phyloP scores from a whole-genome alignment of 1,284 basidiomycete genomes.

The Cryptococcus sp. region DNA sequence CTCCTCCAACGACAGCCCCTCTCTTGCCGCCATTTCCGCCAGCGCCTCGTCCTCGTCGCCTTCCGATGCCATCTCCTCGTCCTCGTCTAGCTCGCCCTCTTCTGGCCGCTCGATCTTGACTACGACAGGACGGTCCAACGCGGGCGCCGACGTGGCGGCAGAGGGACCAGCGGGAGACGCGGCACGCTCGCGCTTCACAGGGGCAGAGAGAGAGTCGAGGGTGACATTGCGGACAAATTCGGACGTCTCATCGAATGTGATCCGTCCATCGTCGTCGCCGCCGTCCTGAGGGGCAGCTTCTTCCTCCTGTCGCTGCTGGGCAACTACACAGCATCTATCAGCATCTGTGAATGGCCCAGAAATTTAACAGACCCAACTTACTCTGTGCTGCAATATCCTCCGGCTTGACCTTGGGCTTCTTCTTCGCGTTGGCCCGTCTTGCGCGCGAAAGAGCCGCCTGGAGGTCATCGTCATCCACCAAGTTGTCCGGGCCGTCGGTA shows the following conservation, averaged over 20 bases:
- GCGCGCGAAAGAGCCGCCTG: slow-evolving; percentile 87
- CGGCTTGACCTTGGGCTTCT: slow-evolving; percentile 70
- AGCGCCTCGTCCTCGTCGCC: slow-evolving; percentile 64
- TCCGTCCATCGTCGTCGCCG: slow-evolving; percentile 59
- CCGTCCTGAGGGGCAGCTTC: slow-evolving; percentile 58
- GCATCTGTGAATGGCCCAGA: background rate
- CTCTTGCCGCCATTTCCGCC: slow-evolving; percentile 49
- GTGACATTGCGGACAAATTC: slow-evolving; percentile 93
- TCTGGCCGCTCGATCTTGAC: slow-evolving; percentile 51
- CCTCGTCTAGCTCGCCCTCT: slow-evolving; percentile 45
- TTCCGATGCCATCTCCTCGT: slow-evolving; percentile 61
- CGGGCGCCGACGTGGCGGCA: background rate
- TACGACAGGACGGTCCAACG: slow-evolving; percentile 53
- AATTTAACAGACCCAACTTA: slow-evolving; percentile 50
- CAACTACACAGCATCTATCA: slow-evolving; percentile 54
- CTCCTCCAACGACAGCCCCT: slow-evolving; percentile 48
- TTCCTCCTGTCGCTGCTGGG: slow-evolving; percentile 55
- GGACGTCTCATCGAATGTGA: slow-evolving; percentile 94
- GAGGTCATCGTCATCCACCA: slow-evolving; percentile 97
- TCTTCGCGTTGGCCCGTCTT: slow-evolving; percentile 74
- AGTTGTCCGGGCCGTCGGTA: slow-evolving; percentile 73
- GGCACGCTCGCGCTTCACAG: slow-evolving; percentile 42
- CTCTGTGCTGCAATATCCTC: slow-evolving; percentile 80
- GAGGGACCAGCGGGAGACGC: slow-evolving; percentile 21
- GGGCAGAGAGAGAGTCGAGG: slow-evolving; percentile 45